These are phyloP conservation scores for Effrenium voratum DNA, from an alignment of 73 alveolate genomes.

Conservation along the genomic window DNA sequence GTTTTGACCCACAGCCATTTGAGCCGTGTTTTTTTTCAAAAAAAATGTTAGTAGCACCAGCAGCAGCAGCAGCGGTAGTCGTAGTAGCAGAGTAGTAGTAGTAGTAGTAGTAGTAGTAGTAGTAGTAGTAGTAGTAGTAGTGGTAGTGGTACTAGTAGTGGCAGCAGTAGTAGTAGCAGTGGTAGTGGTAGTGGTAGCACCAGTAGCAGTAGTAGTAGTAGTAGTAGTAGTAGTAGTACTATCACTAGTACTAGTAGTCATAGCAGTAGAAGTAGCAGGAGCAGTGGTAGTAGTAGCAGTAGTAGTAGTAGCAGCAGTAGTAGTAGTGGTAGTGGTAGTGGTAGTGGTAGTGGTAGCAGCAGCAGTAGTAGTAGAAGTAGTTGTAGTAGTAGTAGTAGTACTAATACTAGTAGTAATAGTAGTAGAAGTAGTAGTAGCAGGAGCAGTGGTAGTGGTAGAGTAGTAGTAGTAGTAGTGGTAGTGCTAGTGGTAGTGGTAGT, in stretches of 20 bases:
- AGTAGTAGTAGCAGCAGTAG: slow-evolving; percentile 1
- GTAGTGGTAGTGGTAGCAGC: background rate
- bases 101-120: background rate
- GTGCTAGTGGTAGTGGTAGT: too few species aligned
- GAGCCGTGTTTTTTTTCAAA: too few species aligned
- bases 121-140: background rate
- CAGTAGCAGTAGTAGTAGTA: too few species aligned
- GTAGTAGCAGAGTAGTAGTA: background rate
- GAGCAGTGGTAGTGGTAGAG: background rate
- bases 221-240: too few species aligned
- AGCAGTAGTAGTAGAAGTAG: slow-evolving; percentile 6
- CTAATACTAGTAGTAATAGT: background rate
- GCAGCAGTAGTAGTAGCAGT: background rate
- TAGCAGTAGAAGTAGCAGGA: too few species aligned
- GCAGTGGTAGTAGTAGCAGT: too few species aligned
- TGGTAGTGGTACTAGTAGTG: background rate
- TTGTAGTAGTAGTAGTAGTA: background rate
- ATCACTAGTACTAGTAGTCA: too few species aligned
- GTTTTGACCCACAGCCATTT: too few species aligned
- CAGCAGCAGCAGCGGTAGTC: background rate
- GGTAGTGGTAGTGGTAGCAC: too few species aligned
- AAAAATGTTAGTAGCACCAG: too few species aligned
- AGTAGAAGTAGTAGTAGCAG: slow-evolving; percentile 11
- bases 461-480: too few species aligned
- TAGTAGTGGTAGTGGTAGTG: background rate